These are phyloP conservation scores for Diatrype stigma DNA, from an alignment of 2,329 filamentous ascomycete genomes.

Conservation along the genomic window DNA sequence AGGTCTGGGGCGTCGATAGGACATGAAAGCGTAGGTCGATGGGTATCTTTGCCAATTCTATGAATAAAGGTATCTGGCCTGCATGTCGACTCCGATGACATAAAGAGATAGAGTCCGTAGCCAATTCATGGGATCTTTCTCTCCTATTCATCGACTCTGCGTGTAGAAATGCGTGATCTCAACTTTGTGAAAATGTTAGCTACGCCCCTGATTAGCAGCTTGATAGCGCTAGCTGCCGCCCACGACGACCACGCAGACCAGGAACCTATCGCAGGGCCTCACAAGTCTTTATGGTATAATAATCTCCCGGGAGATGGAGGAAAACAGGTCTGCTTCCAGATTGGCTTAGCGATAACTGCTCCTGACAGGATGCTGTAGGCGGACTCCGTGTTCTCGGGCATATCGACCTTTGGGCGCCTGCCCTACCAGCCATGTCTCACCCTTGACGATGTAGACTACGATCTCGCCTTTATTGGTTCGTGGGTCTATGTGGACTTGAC, in stretches of 20 bases:
- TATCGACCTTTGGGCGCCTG: slow-evolving; percentile 78
- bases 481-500: slow-evolving; percentile 1
- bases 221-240: slow-evolving; percentile 49
- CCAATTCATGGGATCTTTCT: neutral
- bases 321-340: slow-evolving; percentile 57
- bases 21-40: slow-evolving; percentile 12
- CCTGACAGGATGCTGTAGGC: slow-evolving; percentile 47
- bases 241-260: slow-evolving; percentile 59
- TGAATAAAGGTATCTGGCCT: neutral
- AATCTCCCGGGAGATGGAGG: slow-evolving; percentile 77
- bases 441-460: slow-evolving; percentile 67
- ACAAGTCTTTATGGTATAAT: slow-evolving; percentile 77
- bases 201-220: slow-evolving; percentile 32
- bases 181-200: slow-evolving; percentile 13
- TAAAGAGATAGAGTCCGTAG: slow-evolving; percentile 3
- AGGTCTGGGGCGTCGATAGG: slow-evolving; percentile 5
- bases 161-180: neutral
- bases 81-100: slow-evolving; percentile 5
- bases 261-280: slow-evolving; percentile 61
- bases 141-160: neutral
- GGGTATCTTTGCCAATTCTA: slow-evolving; percentile 11
- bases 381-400: slow-evolving; percentile 84
- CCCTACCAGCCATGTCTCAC: slow-evolving; percentile 73
- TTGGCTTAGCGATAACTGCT: neutral
- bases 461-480: slow-evolving; percentile 79